phyloP scores from a whole-genome alignment of 2,329 filamentous ascomycete genomes.

The Clonostachys sp. region DNA sequence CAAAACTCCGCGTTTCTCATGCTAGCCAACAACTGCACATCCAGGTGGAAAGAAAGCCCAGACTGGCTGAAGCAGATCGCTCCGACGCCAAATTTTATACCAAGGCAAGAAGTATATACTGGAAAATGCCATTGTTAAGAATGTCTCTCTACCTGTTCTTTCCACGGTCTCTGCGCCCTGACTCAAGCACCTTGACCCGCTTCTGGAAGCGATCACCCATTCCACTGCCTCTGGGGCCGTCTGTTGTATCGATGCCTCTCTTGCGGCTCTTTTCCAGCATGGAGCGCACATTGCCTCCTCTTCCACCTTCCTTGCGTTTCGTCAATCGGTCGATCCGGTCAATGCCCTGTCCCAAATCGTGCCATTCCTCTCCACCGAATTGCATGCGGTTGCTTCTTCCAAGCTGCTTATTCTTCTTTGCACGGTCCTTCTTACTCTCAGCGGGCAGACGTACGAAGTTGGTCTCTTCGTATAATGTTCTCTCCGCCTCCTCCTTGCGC shows the following conservation, averaged over 20 bases:
- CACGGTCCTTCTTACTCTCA: constrained; percentile 80
- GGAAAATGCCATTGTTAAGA: too few relatives aligned
- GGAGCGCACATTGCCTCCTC: constrained; percentile 50
- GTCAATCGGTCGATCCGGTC: constrained; percentile 85
- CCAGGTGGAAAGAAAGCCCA: neutral
- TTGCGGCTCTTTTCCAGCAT: constrained; percentile 84
- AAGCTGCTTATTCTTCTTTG: constrained; percentile 54
- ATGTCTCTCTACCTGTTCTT: constrained; percentile 26
- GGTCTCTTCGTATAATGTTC: constrained; percentile 81
- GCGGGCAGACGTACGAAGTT: constrained; percentile 87
- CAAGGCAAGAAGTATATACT: neutral
- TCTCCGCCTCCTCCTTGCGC: constrained; percentile 72
- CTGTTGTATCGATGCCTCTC: constrained; percentile 61
- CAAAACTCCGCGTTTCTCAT: neutral
- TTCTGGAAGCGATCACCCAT: constrained; percentile 75
- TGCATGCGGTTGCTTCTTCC: constrained; percentile 54
- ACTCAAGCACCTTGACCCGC: constrained; percentile 53
- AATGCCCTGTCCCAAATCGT: constrained; percentile 75
- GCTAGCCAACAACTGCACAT: neutral
- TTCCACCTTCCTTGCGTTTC: constrained; percentile 55
- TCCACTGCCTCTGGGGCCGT: constrained; percentile 60
- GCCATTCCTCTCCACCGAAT: constrained; percentile 90
- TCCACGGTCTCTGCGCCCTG: constrained; percentile 36
- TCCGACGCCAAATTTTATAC: too few relatives aligned
- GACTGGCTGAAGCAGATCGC: too few relatives aligned